Base-by-base conservation (phyloP, 2,329 filamentous ascomycete genomes). In the Trichoderma citrinoviride region DNA sequence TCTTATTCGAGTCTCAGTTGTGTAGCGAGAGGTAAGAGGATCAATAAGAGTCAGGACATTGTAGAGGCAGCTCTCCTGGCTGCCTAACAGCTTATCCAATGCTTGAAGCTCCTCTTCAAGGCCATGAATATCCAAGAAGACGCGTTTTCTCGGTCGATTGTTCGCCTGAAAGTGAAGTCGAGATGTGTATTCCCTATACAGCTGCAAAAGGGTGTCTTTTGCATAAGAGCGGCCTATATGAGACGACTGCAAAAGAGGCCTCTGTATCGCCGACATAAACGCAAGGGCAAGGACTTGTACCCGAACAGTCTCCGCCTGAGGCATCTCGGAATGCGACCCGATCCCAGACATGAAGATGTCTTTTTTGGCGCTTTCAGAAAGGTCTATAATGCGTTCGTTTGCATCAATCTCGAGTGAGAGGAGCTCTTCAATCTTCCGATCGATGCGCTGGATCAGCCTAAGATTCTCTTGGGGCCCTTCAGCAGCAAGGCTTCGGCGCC, bases 31-130 rank as follows among this genome's bases (percentile, higher is more conserved):
- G 4, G 52, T 54, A 2, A 54, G 52, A 14, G 57, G 57, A 3
- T 41, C 46, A 7, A 41, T 41, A 14, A 61, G 23, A 8, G 21
- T 15, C 19, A 50, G 25, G n/a, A 40, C 37, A 1, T 61, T 50
- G 1, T 41, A 40, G 1, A 61, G 5, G 3, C 46, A 41, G 15
- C 7, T 27, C 17, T 49, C 37, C 25, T 61, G 57, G 21, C 44
- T 52, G 7, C 12, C 29, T n/a, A 43, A 33, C 33, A 61, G 3
- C 29, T 61, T 68, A 56, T 68, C 64, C 46, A 70, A 64, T 25
- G 68, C 69, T 29, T 68, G 67, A 27, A 70, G 57, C 23, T 70
- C 68, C 29, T 68, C 69, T 19, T 69, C 68, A 6, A 70, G 61
- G 27, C 62, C 65, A n/a, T 65, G 54, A 3, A 70, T 68, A 47